Evolutionary conservation across 2,329 filamentous ascomycete genomes (phyloP), one percentile per base, ranked within the genome.

Genomic region (Ophiognomonia clavigignenti-juglandacearum): DNA sequence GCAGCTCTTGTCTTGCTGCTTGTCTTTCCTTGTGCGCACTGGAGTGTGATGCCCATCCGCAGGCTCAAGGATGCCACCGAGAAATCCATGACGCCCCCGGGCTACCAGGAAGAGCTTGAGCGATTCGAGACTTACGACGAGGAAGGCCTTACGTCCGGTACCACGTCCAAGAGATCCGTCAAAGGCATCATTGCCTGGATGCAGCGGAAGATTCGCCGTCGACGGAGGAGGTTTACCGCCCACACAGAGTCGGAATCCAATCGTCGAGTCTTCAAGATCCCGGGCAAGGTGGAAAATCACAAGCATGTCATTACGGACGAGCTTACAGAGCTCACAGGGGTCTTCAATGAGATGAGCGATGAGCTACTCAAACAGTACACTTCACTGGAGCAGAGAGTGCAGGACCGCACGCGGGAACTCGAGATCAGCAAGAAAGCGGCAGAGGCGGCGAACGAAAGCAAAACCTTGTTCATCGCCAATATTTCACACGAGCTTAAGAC

Each of bases 381-480:
- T 24, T 83, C 81, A 10, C 72, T 96, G 1, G 91, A 96, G 62
- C 83, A 92, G 47, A 85, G 92, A 57, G 91, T 96, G 1, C 80
- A 80, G 6, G 83, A 91, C 62, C 77, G 91, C 46, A 96, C 91
- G 0, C 80, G 80, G 29, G 87, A 96, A 64, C 73, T 96, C 1
- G 89, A 95, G 60, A 80, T 88, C 52, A 95, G 86, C 69, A 96
- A 96, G 64, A 88, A 89, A 67, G 88, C 89, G 1, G 91, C 91
- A 1, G 91, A 96, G 64, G 86, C 88, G n/a, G 91, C 91, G 4
- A 96, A 96, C 58, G 88, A 96, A 67, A 95, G 88, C 73, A 98
- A 98, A 69, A 97, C 93, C 0, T 74, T 97, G 8, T 97, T 97
- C 69, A 95, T 98, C 53, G 93, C 93, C 16, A 97, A 97, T 58